Base-by-base conservation (phyloP, 1,284 basidiomycete genomes). In the Filobasidium uniguttulatum region DNA sequence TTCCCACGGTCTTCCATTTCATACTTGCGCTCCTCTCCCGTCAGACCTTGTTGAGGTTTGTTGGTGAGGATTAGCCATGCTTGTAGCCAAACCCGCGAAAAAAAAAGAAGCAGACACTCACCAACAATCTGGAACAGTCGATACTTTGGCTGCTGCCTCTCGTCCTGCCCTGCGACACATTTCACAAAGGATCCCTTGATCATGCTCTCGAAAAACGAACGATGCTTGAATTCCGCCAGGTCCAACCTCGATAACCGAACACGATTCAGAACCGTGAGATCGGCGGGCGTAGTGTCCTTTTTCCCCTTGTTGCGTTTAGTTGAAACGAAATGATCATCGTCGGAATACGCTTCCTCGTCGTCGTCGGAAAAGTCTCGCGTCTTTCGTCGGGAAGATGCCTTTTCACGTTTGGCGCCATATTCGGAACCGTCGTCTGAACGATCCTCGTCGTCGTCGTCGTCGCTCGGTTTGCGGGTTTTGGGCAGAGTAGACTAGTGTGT, bases 181-280 rank as follows among this genome's bases (percentile, higher is more conserved):
- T 50, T 55, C 9, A 55, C 50, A 31, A 49, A 55, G 5, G 54
- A 36, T 6, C 53, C 53, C 37, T 50, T 49, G 28, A 55, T 28
- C 54, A 55, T 55, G 3, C 31, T 44, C 36, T 49, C 44, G 41
- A 55, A 55, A 22, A 55, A 55, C 10, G 19, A 44, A 6, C 54
- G 38, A 20, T 55, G 54, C 31, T 55, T 55, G 41, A 31, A 51
- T 15, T 55, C 54, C 14, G 47, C 54, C 29, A 55, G 35, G 36
- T 55, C 54, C 4, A 15, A 28, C 29, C 54, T 34, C 20, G 38
- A 49, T 14, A 55, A 37, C 17, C 43, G 30, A 2, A 45, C 41
- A 10, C 33, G 23, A 22, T 45, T 36, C 4, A 43, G 12, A 29
- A 19, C 22, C 10, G 26, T 26, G 3, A 50, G 26, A 22, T 44